Conservation (phyloP, 2,329 filamentous ascomycete species). For the Chaetomium strumarium region DNA sequence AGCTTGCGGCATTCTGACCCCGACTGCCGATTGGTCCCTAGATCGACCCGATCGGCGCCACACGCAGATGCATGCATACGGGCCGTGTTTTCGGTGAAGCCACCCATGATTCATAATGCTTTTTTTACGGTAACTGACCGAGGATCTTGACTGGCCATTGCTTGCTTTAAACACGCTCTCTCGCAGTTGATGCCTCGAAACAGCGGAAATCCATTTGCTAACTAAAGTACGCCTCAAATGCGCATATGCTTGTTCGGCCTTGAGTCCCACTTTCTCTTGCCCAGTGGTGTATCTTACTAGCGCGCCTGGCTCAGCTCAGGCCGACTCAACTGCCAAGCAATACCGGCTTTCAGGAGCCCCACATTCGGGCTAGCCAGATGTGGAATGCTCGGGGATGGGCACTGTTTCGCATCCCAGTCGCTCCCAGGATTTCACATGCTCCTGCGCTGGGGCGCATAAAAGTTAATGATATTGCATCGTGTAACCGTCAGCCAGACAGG, state of each 20-base stretch:
- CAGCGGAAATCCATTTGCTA: background rate
- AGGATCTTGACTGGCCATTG: too few relatives aligned
- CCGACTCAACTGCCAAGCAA: conserved; percentile 1
- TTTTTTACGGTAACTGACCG: too few relatives aligned
- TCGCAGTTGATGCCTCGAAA: too few relatives aligned
- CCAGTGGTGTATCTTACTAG: background rate
- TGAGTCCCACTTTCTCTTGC: background rate
- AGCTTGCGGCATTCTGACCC: conserved; percentile 4
- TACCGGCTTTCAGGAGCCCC: background rate
- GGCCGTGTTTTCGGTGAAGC: conserved; percentile 1
- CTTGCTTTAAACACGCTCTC: too few relatives aligned
- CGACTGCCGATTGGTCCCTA: conserved; percentile 6
- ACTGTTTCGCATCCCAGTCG: conserved; percentile 14
- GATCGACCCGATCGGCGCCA: background rate
- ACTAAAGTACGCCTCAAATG: background rate
- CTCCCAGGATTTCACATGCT: background rate
- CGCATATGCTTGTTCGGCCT: too few relatives aligned
- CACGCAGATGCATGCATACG: background rate
- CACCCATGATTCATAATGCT: too few relatives aligned
- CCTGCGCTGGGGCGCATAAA: background rate
- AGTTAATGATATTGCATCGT: conserved; percentile 8
- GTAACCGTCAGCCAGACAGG: conserved; percentile 21
- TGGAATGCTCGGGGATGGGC: conserved; percentile 19
- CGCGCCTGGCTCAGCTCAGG: too few relatives aligned
- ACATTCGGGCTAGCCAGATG: conserved; percentile 10